Conservation (phyloP, 1,139 yeast genomes). For the Pichia sp. region DNA sequence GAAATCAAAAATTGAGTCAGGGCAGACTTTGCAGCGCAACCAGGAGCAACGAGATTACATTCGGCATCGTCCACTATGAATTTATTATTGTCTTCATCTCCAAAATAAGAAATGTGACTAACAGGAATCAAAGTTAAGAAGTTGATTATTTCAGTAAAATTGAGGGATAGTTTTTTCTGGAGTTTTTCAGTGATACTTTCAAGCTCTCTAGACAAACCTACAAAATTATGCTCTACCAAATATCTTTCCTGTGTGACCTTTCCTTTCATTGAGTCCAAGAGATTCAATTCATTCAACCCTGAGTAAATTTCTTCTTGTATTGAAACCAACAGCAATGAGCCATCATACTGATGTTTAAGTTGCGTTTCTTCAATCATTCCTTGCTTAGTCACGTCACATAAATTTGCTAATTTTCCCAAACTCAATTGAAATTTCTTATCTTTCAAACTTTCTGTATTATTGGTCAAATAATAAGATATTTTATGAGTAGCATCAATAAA, state of each 20-base stretch:
- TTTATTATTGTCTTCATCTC: background rate
- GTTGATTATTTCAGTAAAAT: constrained; percentile 3
- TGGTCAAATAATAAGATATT: background rate
- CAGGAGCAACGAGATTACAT: no score
- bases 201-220: background rate
- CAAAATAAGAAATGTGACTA: background rate
- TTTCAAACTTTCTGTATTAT: background rate
- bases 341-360: background rate
- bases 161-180: background rate
- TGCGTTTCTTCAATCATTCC: background rate
- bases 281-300: background rate
- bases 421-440: constrained; percentile 7
- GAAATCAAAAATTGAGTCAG: no score
- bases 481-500: background rate
- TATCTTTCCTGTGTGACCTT: background rate
- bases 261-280: background rate
- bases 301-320: constrained; percentile 2
- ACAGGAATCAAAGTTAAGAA: constrained; percentile 1
- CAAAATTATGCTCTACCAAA: constrained; percentile 1
- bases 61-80: background rate
- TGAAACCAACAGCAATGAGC: background rate
- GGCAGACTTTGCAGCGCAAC: no score
- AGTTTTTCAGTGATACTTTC: background rate
- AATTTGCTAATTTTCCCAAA: constrained; percentile 8
- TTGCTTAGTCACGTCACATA: background rate